phyloP scores from a whole-genome alignment of 306 rosid species.

The Betula pendula region DNA sequence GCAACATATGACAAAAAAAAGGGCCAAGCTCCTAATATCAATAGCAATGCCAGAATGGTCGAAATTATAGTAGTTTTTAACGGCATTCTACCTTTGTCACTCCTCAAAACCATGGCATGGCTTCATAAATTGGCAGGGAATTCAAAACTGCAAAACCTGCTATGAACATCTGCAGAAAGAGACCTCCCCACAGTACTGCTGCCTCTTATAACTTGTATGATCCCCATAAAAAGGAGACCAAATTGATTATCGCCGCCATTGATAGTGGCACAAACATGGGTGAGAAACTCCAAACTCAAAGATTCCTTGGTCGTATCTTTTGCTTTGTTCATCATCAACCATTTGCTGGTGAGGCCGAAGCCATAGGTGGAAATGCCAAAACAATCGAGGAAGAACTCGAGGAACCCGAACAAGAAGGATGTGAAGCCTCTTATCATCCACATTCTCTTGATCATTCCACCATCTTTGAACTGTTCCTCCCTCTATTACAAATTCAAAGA shows the following conservation, averaged over 20 bases:
- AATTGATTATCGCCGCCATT: slow-evolving; percentile 36
- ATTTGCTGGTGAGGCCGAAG: slow-evolving; percentile 46
- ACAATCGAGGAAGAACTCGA: slow-evolving; percentile 19
- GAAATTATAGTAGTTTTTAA: slow-evolving; percentile 9
- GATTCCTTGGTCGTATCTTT: slow-evolving; percentile 36
- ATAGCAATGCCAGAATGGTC: not conserved
- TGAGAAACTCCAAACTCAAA: slow-evolving; percentile 42
- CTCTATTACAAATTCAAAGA: slow-evolving; percentile 27
- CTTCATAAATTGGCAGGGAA: slow-evolving; percentile 38
- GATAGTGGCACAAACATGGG: slow-evolving; percentile 38
- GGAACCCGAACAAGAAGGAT: slow-evolving; percentile 25
- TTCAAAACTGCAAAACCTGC: slow-evolving; percentile 33
- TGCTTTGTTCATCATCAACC: slow-evolving; percentile 35
- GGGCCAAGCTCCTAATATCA: no score
- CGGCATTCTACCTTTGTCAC: slow-evolving; percentile 34
- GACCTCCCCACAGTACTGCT: slow-evolving; percentile 4
- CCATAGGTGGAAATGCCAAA: slow-evolving; percentile 28
- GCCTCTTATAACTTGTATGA: slow-evolving; percentile 6
- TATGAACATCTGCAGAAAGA: slow-evolving; percentile 28
- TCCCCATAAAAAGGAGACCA: slow-evolving; percentile 29
- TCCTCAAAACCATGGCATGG: slow-evolving; percentile 36
- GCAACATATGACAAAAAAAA: no score
- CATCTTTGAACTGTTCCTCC: slow-evolving; percentile 39
- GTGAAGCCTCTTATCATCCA: slow-evolving; percentile 43
- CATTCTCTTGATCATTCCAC: slow-evolving; percentile 59